Conservation (phyloP, 179 eudicot species). For the Camellia oleifera region DNA sequence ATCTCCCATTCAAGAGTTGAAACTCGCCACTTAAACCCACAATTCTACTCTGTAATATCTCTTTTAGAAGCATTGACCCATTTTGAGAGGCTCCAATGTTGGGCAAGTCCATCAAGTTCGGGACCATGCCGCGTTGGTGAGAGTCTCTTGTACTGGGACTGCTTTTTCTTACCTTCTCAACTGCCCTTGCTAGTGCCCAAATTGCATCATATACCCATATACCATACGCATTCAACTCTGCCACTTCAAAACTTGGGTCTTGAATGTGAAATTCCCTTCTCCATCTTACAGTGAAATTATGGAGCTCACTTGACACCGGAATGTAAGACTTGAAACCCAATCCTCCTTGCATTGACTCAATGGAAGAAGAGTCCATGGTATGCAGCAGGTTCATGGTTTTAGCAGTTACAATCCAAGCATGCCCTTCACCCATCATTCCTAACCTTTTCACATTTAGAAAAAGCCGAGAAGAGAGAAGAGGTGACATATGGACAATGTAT, state of each 20-base stretch:
- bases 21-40: constrained; percentile 22
- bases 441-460: constrained; percentile 17
- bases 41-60: constrained; percentile 9
- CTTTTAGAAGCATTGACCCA: constrained; percentile 1
- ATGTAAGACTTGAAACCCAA: constrained; percentile 29
- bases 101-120: neutral
- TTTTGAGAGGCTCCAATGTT: neutral
- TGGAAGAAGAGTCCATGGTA: constrained; percentile 10
- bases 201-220: constrained; percentile 33
- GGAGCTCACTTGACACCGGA: constrained; percentile 16
- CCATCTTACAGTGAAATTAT: constrained; percentile 26
- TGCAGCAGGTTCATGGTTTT: constrained; percentile 19
- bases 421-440: constrained; percentile 36
- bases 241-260: constrained; percentile 1
- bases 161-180: constrained; percentile 16
- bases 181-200: constrained; percentile 32
- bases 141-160: neutral
- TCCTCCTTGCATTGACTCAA: constrained; percentile 40
- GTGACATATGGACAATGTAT: constrained; percentile 27
- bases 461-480: constrained; percentile 15
- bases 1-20: constrained; percentile 6
- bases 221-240: constrained; percentile 18
- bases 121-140: neutral
- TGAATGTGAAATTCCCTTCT: neutral
- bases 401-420: constrained; percentile 40